Evolutionary conservation across 495 filamentous ascomycete genomes (phyloP).

Genomic region (Staphylotrichum tortipilum): DNA sequence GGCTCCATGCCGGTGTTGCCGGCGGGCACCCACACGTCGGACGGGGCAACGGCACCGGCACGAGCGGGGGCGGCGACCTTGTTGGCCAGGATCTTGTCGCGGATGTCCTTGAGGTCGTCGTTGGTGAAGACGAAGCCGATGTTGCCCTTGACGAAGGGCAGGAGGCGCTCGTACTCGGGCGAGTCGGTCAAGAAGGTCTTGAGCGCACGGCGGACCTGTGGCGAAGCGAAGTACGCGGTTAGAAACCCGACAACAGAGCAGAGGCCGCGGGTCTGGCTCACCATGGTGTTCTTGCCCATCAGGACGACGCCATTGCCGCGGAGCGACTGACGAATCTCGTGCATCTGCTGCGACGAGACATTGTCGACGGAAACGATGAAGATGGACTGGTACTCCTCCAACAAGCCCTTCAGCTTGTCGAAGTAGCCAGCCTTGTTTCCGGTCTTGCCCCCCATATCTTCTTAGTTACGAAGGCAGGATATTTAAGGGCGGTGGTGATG

Average conservation of each 20-base stretch:
- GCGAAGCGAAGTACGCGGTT: background rate
- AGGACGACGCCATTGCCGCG: slow-evolving; percentile 85
- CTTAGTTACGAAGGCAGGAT: slow-evolving; percentile 91
- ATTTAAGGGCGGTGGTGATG: slow-evolving; percentile 73
- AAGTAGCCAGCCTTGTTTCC: slow-evolving; percentile 95
- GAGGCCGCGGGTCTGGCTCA: slow-evolving; percentile 29
- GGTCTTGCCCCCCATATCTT: slow-evolving; percentile 99
- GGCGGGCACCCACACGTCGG: slow-evolving; percentile 83
- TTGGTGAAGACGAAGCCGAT: slow-evolving; percentile 99
- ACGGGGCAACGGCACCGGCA: slow-evolving; percentile 90
- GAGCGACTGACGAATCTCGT: slow-evolving; percentile 91
- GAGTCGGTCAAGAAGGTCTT: slow-evolving; percentile 86
- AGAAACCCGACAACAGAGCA: background rate
- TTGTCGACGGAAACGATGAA: slow-evolving; percentile 97
- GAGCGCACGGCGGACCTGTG: slow-evolving; percentile 85
- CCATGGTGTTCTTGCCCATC: slow-evolving; percentile 99
- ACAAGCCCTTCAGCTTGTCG: slow-evolving; percentile 92
- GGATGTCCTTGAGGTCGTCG: slow-evolving; percentile 78
- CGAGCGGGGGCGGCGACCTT: slow-evolving; percentile 94
- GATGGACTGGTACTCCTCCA: slow-evolving; percentile 86
- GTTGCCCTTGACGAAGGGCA: slow-evolving; percentile 93
- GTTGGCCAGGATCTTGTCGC: slow-evolving; percentile 91
- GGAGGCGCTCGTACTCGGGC: slow-evolving; percentile 95
- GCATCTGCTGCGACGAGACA: slow-evolving; percentile 99
- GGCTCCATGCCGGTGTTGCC: slow-evolving; percentile 99